Percentiles rank a stretch among this genome's conserved stretches.
phyloP scores from a whole-genome alignment of 2,329 filamentous ascomycete species.

The Talaromyces sp. region DNA sequence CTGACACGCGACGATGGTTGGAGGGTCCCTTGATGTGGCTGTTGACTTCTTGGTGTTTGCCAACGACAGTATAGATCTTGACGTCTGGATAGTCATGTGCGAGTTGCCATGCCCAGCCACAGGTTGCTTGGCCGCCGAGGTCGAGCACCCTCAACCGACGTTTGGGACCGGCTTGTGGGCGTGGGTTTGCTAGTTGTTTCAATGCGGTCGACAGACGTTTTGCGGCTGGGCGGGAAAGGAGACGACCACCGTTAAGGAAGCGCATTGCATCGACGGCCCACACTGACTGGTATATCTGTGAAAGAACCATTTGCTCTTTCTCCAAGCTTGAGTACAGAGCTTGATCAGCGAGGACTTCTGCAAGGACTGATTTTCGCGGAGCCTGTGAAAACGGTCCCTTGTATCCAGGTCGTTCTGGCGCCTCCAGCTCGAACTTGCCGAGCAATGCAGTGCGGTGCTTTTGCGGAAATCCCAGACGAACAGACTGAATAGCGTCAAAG shows the following conservation, averaged over 20 bases:
- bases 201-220: slow-evolving; percentile 32
- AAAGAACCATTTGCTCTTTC: slow-evolving; percentile 75
- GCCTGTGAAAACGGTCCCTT: slow-evolving; percentile 67
- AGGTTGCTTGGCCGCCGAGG: slow-evolving; percentile 76
- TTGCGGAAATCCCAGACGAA: slow-evolving; percentile 69
- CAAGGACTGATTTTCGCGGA: slow-evolving; percentile 64
- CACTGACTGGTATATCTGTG: slow-evolving; percentile 60
- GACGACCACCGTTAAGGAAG: slow-evolving; percentile 58
- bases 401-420: slow-evolving; percentile 67
- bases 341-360: slow-evolving; percentile 56
- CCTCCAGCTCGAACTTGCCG: slow-evolving; percentile 77
- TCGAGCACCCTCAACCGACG: slow-evolving; percentile 70
- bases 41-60: slow-evolving; percentile 69
- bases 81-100: slow-evolving; percentile 80
- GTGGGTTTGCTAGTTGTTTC: slow-evolving; percentile 22
- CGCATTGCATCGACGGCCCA: slow-evolving; percentile 63
- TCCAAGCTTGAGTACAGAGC: slow-evolving; percentile 50
- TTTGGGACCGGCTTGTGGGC: slow-evolving; percentile 21
- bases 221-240: slow-evolving; percentile 55
- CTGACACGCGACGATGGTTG: slow-evolving; percentile 81
- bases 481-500: slow-evolving; percentile 83
- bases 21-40: slow-evolving; percentile 74
- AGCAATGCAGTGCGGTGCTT: slow-evolving; percentile 76
- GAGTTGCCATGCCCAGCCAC: slow-evolving; percentile 95
- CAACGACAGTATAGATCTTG: slow-evolving; percentile 83